A percentile compares a stretch with the other conserved stretches of the same genome.
phyloP scores from a whole-genome alignment of 139 green algal species.

The Chlorella sorokiniana region DNA sequence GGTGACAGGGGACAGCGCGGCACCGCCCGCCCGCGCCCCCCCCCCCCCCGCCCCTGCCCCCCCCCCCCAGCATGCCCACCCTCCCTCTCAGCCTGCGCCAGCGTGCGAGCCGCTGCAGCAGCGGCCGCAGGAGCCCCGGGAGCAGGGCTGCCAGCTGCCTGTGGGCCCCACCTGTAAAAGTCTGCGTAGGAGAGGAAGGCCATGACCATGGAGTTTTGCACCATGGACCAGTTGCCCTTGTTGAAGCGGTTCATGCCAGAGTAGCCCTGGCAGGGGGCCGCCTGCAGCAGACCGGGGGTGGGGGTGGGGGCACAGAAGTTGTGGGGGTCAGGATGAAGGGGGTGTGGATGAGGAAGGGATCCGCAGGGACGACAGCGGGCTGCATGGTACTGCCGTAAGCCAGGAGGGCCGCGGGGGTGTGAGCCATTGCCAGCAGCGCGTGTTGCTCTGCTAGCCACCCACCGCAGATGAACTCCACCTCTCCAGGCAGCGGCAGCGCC shows the following conservation, averaged over 20 bases:
- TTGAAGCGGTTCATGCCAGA: slow-evolving; percentile 99
- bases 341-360: neutral
- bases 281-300: slow-evolving; percentile 43
- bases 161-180: neutral
- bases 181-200: slow-evolving; percentile 84
- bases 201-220: slow-evolving; percentile 97
- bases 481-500: slow-evolving; percentile 76
- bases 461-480: slow-evolving; percentile 95
- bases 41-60: too few relatives aligned
- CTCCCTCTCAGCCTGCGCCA: too few relatives aligned
- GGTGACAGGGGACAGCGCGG: neutral
- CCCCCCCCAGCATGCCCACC: too few relatives aligned
- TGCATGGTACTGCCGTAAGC: too few relatives aligned
- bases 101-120: too few relatives aligned
- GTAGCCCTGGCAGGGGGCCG: slow-evolving; percentile 97
- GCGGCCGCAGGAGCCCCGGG: neutral
- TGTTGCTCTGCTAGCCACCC: neutral
- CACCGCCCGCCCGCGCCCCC: too few relatives aligned
- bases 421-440: neutral
- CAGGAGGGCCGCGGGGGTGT: too few relatives aligned
- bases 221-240: slow-evolving; percentile 93
- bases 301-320: neutral
- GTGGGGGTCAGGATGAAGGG: neutral
- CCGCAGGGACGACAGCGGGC: too few relatives aligned
- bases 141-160: neutral